These are phyloP conservation scores for Bonnemaisonia californica DNA, from an alignment of 31 red algal species.

Conservation along the genomic window DNA sequence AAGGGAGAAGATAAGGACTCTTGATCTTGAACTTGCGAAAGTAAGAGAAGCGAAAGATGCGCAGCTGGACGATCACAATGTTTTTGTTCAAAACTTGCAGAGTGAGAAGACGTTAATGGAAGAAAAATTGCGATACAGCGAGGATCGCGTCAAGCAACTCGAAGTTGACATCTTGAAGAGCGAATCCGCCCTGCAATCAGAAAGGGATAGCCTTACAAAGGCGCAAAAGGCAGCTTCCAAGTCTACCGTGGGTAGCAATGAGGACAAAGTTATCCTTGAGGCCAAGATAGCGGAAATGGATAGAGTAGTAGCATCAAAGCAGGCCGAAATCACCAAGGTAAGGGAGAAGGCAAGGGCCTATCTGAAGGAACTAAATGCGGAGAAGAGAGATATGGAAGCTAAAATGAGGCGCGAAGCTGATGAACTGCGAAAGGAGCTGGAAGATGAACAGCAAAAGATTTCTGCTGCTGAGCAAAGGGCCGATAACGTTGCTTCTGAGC, in stretches of 20 bases:
- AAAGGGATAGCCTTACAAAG: background rate
- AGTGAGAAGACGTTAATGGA: background rate
- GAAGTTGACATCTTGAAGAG: slow-evolving; percentile 12
- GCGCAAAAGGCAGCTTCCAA: slow-evolving; percentile 8
- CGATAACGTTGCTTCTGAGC: slow-evolving; percentile 3
- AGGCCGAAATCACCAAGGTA: slow-evolving; percentile 30
- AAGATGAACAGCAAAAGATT: background rate
- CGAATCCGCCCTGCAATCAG: background rate
- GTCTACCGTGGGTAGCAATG: background rate
- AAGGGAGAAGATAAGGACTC: background rate
- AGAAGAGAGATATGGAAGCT: slow-evolving; percentile 44
- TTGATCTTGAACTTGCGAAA: background rate
- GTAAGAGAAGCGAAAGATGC: background rate
- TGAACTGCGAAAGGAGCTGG: background rate
- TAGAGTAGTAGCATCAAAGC: slow-evolving; percentile 37
- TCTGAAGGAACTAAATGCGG: slow-evolving; percentile 47
- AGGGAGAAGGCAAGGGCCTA: slow-evolving; percentile 42
- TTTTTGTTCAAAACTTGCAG: background rate
- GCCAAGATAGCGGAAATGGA: slow-evolving; percentile 55
- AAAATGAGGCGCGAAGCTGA: slow-evolving; percentile 19
- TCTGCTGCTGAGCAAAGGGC: slow-evolving; percentile 4
- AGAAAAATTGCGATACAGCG: background rate
- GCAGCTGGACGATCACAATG: background rate
- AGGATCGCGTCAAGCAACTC: background rate
- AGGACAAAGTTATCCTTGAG: slow-evolving; percentile 27